Conservation (phyloP, 2,329 filamentous ascomycete genomes). For the Phaeosphaeriaceae sp. region DNA sequence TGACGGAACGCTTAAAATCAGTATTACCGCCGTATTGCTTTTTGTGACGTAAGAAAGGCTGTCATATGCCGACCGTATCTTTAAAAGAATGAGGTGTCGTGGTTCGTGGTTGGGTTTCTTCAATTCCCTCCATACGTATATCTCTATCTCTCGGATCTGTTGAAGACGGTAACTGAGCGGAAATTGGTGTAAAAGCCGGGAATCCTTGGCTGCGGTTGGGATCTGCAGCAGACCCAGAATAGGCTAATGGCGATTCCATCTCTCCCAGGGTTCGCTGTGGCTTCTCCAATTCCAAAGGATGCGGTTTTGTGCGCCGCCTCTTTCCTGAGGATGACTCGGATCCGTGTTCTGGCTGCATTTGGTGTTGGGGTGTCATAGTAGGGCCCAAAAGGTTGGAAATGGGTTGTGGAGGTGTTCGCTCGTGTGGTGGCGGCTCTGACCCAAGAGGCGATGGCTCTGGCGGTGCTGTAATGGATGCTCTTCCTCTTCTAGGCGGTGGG, state of each 20-base stretch:
- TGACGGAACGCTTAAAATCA: constrained; percentile 46
- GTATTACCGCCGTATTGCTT: constrained; percentile 48
- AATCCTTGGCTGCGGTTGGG: constrained; percentile 36
- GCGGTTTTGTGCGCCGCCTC: constrained; percentile 40
- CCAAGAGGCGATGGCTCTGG: constrained; percentile 30
- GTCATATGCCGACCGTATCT: constrained; percentile 52
- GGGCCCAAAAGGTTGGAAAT: constrained; percentile 21
- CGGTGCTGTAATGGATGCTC: constrained; percentile 37
- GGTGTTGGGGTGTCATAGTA: constrained; percentile 37
- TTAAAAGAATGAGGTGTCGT: constrained; percentile 52
- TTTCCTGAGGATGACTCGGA: constrained; percentile 46
- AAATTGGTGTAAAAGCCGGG: constrained; percentile 45
- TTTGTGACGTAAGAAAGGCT: constrained; percentile 46
- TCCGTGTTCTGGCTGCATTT: constrained; percentile 33
- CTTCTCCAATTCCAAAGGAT: constrained; percentile 42
- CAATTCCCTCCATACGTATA: constrained; percentile 46
- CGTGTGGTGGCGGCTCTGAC: constrained; percentile 31
- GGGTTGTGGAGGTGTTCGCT: constrained; percentile 37
- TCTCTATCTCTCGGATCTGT: constrained; percentile 41
- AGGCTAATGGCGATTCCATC: constrained; percentile 40
- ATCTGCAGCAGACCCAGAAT: constrained; percentile 33
- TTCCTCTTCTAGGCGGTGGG: constrained; percentile 44
- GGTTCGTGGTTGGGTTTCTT: constrained; percentile 47
- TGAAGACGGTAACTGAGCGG: constrained; percentile 44
- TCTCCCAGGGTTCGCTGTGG: constrained; percentile 30